phyloP scores from a whole-genome alignment of 257 asterid genomes.

The Paraleonurus japonicus region DNA sequence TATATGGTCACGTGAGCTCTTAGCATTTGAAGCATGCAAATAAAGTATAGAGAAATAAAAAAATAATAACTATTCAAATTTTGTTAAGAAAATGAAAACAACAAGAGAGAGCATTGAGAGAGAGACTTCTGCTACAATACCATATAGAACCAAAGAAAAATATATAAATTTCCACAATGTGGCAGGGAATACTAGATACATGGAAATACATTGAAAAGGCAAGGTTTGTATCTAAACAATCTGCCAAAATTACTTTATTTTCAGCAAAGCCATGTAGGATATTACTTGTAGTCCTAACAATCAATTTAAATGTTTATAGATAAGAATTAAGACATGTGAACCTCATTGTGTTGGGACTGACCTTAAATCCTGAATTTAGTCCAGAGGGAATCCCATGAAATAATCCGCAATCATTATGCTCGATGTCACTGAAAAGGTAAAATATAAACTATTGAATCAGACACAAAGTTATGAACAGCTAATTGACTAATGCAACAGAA shows the following conservation, averaged over 20 bases:
- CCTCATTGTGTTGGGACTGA: conserved; percentile 25
- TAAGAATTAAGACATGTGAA: background rate
- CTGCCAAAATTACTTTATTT: background rate
- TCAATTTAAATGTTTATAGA: background rate
- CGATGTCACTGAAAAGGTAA: conserved; percentile 61
- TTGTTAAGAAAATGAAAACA: background rate
- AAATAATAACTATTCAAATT: background rate
- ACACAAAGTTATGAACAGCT: background rate
- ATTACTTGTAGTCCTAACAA: background rate
- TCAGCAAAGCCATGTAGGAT: background rate
- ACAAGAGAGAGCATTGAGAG: background rate
- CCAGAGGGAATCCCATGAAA: conserved; percentile 88
- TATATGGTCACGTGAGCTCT: background rate
- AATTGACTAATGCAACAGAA: background rate
- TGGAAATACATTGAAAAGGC: background rate
- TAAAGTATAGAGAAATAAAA: background rate
- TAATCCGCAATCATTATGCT: conserved; percentile 68
- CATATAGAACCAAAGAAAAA: background rate
- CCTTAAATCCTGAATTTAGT: conserved; percentile 86
- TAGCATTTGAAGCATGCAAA: background rate
- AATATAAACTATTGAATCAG: conserved; percentile 14
- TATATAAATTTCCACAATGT: conserved; percentile 8
- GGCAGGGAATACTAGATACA: conserved; percentile 4
- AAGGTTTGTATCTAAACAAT: background rate
- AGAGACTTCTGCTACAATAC: background rate